Evolutionary conservation across 768 basidiomycete genomes (phyloP).

Genomic region (Tylopilus balloui): DNA sequence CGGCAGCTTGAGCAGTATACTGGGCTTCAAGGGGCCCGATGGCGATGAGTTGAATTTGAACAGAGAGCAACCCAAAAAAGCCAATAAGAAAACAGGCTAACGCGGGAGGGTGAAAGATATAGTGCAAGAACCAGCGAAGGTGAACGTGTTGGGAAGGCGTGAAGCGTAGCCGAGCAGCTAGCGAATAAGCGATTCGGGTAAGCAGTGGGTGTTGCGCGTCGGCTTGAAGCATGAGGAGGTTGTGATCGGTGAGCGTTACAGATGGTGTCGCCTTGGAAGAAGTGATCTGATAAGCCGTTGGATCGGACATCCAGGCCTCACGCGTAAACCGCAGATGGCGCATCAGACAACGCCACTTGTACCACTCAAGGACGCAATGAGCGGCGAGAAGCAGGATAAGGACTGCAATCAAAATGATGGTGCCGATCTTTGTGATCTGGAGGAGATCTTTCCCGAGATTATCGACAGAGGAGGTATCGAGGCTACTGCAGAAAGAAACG

Average conservation of each 20-base stretch:
- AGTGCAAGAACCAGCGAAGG: conserved; percentile 84
- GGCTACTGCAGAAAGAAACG: conserved; percentile 67
- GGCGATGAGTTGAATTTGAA: conserved; percentile 83
- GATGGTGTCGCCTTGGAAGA: conserved; percentile 38
- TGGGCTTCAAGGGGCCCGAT: conserved; percentile 67
- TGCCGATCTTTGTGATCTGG: conserved; percentile 74
- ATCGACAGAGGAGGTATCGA: conserved; percentile 85
- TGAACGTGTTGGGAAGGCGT: conserved; percentile 60
- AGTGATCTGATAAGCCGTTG: conserved; percentile 46
- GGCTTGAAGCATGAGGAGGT: conserved; percentile 69
- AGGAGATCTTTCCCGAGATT: conserved; percentile 77
- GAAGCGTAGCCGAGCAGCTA: conserved; percentile 50
- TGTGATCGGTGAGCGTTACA: conserved; percentile 66
- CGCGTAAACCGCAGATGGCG: conserved; percentile 64
- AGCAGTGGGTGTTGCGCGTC: conserved; percentile 71
- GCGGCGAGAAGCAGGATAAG: conserved; percentile 71
- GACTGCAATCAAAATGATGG: conserved; percentile 63
- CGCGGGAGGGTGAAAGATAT: conserved; percentile 88
- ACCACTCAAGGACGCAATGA: conserved; percentile 81
- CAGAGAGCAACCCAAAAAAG: conserved; percentile 80
- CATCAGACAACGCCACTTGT: conserved; percentile 75
- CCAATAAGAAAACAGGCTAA: conserved; percentile 90
- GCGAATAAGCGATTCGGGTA: conserved; percentile 53
- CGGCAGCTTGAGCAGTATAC: conserved; percentile 58
- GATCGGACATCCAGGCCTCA: conserved; percentile 73